Evolutionary conservation across 768 basidiomycete species (phyloP), one percentile per base, ranked within the genome.

Genomic region (Hortiboletus flavorubellus): DNA sequence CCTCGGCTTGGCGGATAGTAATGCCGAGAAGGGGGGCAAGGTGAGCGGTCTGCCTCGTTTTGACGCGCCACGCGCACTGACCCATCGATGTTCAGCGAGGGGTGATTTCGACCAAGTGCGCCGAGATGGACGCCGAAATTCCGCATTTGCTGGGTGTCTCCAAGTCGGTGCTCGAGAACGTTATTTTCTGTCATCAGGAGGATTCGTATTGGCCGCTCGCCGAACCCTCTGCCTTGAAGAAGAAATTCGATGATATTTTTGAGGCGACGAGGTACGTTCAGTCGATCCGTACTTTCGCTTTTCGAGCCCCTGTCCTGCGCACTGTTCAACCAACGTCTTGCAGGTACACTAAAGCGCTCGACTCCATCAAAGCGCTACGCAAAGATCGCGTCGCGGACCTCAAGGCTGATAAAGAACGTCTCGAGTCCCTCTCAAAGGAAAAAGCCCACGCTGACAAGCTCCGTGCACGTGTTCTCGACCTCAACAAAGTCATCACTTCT

Each of bases 201-300:
- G 97, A 99, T 50, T 95, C 93, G 0, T 98, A 92, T 64, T 99
- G 97, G 97, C 97, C 97, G 0, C 79, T 99, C 23, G 80, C 94
- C 0, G 97, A 98, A 63, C 91, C 96, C 2, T 76, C 91, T 11
- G 81, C 85, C 0, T 73, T 99, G 37, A 99, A 99, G 80, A 98
- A 98, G 80, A 98, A 98, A 69, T 99, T 99, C 58, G 97, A 99
- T 64, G 97, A 99, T 64, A 99, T 99, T 53, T 98, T 99, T 64
- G 97, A 99, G 72, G 97, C 97, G 4, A 98, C 95, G 18, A 89
- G 89, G 93, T 91, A 48, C 33, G 76, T 66, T 40, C 2, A 5
- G 18, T 26, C 31, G 31, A 31, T 54, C 42, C 35, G 7, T 45
- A 10, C n/a, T 23, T 14, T 26, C 14, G 1, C 6, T 34, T 15